These are phyloP conservation scores for Cryoendolithus antarcticus DNA, from an alignment of 2,329 filamentous ascomycete species.

Conservation along the genomic window DNA sequence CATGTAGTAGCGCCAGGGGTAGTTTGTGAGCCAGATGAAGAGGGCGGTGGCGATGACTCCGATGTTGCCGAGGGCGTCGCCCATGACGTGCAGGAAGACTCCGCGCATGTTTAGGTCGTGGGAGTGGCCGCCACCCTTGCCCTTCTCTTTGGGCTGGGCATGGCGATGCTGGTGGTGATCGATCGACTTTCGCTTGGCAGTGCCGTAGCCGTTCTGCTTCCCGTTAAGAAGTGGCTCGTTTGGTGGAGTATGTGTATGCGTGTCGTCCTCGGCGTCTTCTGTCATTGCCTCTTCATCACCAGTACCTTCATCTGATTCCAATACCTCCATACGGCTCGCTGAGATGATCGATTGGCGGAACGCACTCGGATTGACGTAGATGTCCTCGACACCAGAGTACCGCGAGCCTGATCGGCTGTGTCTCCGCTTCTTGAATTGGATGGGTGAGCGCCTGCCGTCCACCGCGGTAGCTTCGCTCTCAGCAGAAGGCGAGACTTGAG, in stretches of 20 bases:
- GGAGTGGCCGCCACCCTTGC: conserved; percentile 52
- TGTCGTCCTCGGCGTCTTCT: conserved; percentile 20
- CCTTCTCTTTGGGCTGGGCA: conserved; percentile 53
- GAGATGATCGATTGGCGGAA: conserved; percentile 89
- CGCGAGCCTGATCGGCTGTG: conserved; percentile 49
- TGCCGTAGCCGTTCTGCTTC: conserved; percentile 19
- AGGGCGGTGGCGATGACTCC: conserved; percentile 74
- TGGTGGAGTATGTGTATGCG: conserved; percentile 16
- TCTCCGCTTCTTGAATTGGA: conserved; percentile 42
- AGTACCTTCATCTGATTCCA: conserved; percentile 41
- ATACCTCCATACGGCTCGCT: conserved; percentile 53
- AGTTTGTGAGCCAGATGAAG: conserved; percentile 83
- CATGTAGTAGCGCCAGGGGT: conserved; percentile 70
- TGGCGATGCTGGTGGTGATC: conserved; percentile 57
- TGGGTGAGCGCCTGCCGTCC: conserved; percentile 14
- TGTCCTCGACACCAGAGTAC: conserved; percentile 49
- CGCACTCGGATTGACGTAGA: conserved; percentile 78
- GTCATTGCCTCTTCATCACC: conserved; percentile 36
- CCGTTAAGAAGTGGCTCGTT: conserved; percentile 23
- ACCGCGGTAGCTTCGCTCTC: conserved; percentile 20
- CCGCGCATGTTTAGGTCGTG: conserved; percentile 94
- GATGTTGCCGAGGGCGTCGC: conserved; percentile 75
- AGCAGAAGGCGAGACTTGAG: conserved; percentile 15
- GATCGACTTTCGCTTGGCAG: conserved; percentile 19
- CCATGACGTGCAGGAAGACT: conserved; percentile 58